Conservation (phyloP, 768 basidiomycete genomes). For the Hysterangium stoloniferum region DNA sequence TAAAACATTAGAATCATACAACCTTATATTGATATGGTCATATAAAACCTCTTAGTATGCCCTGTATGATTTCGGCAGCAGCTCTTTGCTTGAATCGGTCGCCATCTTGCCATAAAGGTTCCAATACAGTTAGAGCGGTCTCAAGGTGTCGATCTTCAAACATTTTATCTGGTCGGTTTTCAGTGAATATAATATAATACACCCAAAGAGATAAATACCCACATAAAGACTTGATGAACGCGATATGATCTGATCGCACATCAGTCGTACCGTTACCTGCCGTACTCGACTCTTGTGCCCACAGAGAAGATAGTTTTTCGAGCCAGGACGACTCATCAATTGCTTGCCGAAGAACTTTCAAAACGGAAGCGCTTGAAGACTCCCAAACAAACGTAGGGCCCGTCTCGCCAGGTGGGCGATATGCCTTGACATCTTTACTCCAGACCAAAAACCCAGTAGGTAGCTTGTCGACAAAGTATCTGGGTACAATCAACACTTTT, state of each 20-base stretch:
- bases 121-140: slow-evolving; percentile 44
- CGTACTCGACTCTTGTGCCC: slow-evolving; percentile 73
- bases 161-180: slow-evolving; percentile 49
- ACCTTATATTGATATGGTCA: slow-evolving; percentile 4
- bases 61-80: slow-evolving; percentile 64
- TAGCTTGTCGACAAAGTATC: slow-evolving; percentile 61
- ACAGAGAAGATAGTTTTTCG: slow-evolving; percentile 49
- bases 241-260: slow-evolving; percentile 45
- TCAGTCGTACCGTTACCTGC: slow-evolving; percentile 42
- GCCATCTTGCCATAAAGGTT: slow-evolving; percentile 51
- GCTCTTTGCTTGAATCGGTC: slow-evolving; percentile 87
- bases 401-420: slow-evolving; percentile 25
- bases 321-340: slow-evolving; percentile 51
- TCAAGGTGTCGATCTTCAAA: slow-evolving; percentile 48
- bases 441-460: slow-evolving; percentile 75
- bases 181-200: slow-evolving; percentile 7
- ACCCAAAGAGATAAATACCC: slow-evolving; percentile 17
- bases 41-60: slow-evolving; percentile 72
- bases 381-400: slow-evolving; percentile 20
- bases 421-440: slow-evolving; percentile 56
- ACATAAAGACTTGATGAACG: slow-evolving; percentile 45
- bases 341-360: slow-evolving; percentile 44
- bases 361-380: slow-evolving; percentile 16
- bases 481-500: too few relatives aligned
- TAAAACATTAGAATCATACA: slow-evolving; percentile 9